Base-by-base conservation (phyloP, 345 rosid species). In the Eutrema heterophyllum region DNA sequence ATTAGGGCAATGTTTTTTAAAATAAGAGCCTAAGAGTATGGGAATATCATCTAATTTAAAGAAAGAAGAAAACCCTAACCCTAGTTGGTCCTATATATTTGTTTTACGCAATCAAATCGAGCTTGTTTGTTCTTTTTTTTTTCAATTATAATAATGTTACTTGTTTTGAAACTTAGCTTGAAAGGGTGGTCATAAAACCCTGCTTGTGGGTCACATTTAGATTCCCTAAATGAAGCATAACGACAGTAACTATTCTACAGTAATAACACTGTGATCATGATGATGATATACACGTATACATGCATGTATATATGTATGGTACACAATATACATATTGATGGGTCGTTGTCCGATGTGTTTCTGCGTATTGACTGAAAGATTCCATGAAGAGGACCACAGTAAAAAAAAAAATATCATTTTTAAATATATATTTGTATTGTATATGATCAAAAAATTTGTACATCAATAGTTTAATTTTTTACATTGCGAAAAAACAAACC, bases 381-480 rank as follows among this genome's bases (percentile, higher is more conserved):
- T 77, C 80, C 80, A 70, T 56, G 59, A 57, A 71, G 67, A 77
- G 80, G 80, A 77, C 76, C 80, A 77, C 80, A 53, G 79, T 76
- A 52, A 56, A 52, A 61, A 66, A 40, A 63, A 27, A 39, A 27
- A 30, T 4, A 21, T 26, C 14, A 49, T 57, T 63, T 64, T 64
- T 32, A 30, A 54, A 55, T 40, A 67, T 13, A 38, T 63, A 32
- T 36, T 15, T 16, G 40, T 7, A 6, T 35, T 21, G 18, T 27
- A 50, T 61, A 59, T 33, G 70, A 62, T 61, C 29, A 52, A 52
- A 61, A 68, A 49, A 62, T 18, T 48, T 51, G 6, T 48, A 53
- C 52, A 54, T 76, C 70, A 18, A 62, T 61, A 50, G 57, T 61
- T 41, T 35, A 60, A 11, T 9, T 33, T 9, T 26, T 33, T 29